Evolutionary conservation across 2,329 filamentous ascomycete species (phyloP), one percentile per base, ranked within the genome.

Genomic region (Fusarium austroafricanum): DNA sequence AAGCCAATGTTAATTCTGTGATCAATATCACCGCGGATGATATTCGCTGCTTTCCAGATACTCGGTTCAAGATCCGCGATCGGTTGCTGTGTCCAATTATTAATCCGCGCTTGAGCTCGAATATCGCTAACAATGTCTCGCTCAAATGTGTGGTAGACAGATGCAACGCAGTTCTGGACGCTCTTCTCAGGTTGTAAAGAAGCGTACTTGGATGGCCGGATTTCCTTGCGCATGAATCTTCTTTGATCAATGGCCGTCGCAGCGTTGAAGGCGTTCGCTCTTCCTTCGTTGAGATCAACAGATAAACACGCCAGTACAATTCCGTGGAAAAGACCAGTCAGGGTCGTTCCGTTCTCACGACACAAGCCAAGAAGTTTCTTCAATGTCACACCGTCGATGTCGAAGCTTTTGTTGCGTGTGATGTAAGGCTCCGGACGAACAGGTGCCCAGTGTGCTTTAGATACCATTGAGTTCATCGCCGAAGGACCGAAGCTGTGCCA

Each of bases 21-120:
- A 10, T 62, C 14, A 0, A 62, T 43, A 2, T 62, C 57, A 1
- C 15, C 7, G 0, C 49, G 57, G 4, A 62, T n/a, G 2, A 31
- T 29, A 2, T 37, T 33, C 1, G 59, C 57, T 11, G 57, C 57
- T 6, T 44, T 53, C 59, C 59, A 62, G 4, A 62, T 62, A 1
- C 8, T 17, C 0, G 42, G 35, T 8, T 62, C 59, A 3, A 62
- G 20, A 5, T 20, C 20, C 3, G 5, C 5, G 2, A 62, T 62
- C 3, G 42, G 59, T 7, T 62, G 58, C 0, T 21, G 9, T 0
- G 55, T 33, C 58, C 58, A 61, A 3, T 61, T 61, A 28, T 40
- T 45, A 0, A 61, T 31, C 1, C 58, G 58, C 2, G 58, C 58
- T 12, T 29, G 21, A 0, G 58, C 58, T 1, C 58, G 14, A 5